phyloP scores from a whole-genome alignment of 129 eudicot species.

The Calendula officinalis region DNA sequence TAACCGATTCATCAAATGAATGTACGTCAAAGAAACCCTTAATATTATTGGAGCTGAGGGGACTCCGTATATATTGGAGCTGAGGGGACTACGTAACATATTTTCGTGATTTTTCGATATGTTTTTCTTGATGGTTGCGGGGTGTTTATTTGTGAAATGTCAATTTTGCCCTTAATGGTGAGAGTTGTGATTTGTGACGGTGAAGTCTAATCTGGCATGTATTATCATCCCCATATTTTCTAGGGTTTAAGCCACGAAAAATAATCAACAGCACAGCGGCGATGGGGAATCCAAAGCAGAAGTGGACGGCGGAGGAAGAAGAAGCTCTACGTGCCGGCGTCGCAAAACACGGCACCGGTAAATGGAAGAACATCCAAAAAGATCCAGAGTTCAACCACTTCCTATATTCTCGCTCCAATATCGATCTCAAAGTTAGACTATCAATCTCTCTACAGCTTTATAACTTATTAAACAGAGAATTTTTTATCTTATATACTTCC shows the following conservation, averaged over 20 bases:
- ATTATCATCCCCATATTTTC: not conserved
- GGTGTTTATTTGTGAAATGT: too few species aligned
- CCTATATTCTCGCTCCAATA: constrained; percentile 79
- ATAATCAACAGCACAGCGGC: not conserved
- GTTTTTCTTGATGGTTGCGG: too few species aligned
- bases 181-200: too few species aligned
- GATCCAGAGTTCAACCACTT: constrained; percentile 75
- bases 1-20: too few species aligned
- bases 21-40: too few species aligned
- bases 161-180: too few species aligned
- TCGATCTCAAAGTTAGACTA: constrained; percentile 75
- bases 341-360: constrained; percentile 87
- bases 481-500: not conserved
- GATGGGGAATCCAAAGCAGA: constrained; percentile 96
- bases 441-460: not conserved
- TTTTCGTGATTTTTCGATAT: too few species aligned
- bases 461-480: not conserved
- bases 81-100: too few species aligned
- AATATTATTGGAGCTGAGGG: too few species aligned
- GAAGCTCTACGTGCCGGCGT: constrained; percentile 88
- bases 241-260: constrained; percentile 17
- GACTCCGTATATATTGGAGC: too few species aligned
- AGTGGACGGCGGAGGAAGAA: constrained; percentile 90
- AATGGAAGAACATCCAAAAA: constrained; percentile 83
- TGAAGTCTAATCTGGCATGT: too few species aligned